phyloP scores from a whole-genome alignment of 164 flowering plant species.

The Dillenia suffruticosa region DNA sequence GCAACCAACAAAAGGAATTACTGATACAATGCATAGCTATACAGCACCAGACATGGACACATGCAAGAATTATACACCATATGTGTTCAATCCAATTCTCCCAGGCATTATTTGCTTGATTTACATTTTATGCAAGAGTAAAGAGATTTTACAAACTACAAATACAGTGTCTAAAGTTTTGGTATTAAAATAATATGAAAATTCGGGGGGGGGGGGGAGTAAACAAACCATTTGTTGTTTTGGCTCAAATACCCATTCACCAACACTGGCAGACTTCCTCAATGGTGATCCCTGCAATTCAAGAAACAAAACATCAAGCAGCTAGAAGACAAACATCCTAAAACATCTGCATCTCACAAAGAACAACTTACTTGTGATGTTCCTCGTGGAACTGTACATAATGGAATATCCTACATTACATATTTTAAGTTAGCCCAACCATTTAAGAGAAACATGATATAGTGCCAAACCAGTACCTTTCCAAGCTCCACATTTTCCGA shows the following conservation, averaged over 20 bases:
- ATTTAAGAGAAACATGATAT: slow-evolving; percentile 8
- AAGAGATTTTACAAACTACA: no score
- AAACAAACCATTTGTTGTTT: slow-evolving; percentile 64
- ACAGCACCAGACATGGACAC: no score
- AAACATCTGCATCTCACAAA: slow-evolving; percentile 1
- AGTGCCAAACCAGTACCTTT: slow-evolving; percentile 50
- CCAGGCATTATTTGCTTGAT: no score
- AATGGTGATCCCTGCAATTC: slow-evolving; percentile 74
- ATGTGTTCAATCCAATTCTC: no score
- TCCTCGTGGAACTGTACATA: slow-evolving; percentile 58
- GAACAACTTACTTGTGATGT: slow-evolving; percentile 54
- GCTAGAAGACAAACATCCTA: neutral
- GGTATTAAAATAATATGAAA: no score
- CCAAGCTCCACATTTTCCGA: slow-evolving; percentile 88
- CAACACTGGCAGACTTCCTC: slow-evolving; percentile 96
- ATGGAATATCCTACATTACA: slow-evolving; percentile 64
- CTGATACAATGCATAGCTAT: no score
- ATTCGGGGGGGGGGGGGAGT: neutral
- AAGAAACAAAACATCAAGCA: slow-evolving; percentile 13
- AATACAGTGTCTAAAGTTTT: no score
- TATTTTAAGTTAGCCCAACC: slow-evolving; percentile 30
- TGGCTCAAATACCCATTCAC: slow-evolving; percentile 79
- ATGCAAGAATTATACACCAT: no score
- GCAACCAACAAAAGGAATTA: no score
- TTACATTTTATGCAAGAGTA: no score